These are phyloP conservation scores for Agapanthus africanus DNA, from an alignment of 106 monocot genomes.

Conservation along the genomic window DNA sequence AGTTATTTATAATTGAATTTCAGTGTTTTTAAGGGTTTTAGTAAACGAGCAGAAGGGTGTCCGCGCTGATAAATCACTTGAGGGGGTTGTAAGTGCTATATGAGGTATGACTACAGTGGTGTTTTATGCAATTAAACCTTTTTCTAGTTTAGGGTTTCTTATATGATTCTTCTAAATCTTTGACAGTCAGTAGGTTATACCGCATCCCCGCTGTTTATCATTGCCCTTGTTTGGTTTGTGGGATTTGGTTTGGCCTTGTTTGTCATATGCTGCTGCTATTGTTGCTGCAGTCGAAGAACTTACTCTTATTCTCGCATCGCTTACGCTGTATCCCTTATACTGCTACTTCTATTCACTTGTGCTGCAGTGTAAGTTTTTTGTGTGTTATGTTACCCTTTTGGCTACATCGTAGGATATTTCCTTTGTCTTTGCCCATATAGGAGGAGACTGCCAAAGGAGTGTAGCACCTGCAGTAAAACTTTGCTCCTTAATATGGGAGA, in stretches of 20 bases:
- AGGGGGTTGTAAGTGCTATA: too few relatives aligned
- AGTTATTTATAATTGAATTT: neutral
- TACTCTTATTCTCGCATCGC: slow-evolving; percentile 58
- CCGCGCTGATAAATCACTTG: too few relatives aligned
- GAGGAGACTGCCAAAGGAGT: too few relatives aligned
- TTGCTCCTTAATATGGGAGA: too few relatives aligned
- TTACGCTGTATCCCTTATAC: slow-evolving; percentile 44
- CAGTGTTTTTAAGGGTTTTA: neutral
- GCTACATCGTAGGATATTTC: neutral
- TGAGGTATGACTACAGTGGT: slow-evolving; percentile 63
- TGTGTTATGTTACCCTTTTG: neutral
- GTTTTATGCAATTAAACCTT: slow-evolving; percentile 6
- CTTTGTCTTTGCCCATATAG: too few relatives aligned
- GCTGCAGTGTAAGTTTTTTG: slow-evolving; percentile 48
- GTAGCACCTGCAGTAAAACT: too few relatives aligned
- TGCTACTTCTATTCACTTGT: slow-evolving; percentile 56
- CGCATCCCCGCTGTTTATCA: slow-evolving; percentile 44
- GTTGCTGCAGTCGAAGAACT: slow-evolving; percentile 42
- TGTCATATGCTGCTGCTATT: slow-evolving; percentile 42
- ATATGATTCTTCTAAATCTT: neutral
- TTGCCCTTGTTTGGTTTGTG: slow-evolving; percentile 52
- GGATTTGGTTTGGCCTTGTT: slow-evolving; percentile 55
- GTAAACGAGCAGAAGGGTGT: too few relatives aligned
- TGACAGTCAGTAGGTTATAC: slow-evolving; percentile 69
- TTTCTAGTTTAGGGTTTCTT: neutral